Evolutionary conservation across 495 filamentous ascomycete genomes (phyloP).

Genomic region (Penicillium ochrochloron): DNA sequence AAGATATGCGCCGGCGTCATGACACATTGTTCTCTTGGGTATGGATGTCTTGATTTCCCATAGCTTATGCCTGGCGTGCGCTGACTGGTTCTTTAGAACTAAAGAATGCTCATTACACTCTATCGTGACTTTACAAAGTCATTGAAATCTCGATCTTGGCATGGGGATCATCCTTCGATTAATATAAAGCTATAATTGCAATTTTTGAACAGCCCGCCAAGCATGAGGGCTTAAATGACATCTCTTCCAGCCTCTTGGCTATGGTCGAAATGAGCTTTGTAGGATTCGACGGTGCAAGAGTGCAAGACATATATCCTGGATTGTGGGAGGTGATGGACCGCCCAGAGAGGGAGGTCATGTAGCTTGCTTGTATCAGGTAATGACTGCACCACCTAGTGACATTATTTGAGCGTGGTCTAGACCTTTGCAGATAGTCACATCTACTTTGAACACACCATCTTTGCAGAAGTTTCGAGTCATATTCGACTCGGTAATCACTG

Average conservation of each 20-base stretch:
- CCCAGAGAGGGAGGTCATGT: background rate
- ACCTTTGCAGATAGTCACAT: background rate
- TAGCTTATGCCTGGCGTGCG: background rate
- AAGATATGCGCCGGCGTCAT: slow-evolving; percentile 39
- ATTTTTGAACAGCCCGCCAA: background rate
- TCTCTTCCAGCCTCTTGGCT: background rate
- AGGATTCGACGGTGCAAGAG: background rate
- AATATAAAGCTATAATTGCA: background rate
- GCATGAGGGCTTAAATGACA: background rate
- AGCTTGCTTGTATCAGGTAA: background rate
- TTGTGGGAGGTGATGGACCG: background rate
- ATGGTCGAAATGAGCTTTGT: background rate
- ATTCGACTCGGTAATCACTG: too few species aligned
- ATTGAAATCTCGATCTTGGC: background rate
- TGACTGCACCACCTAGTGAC: background rate
- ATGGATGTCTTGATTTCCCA: slow-evolving; percentile 7
- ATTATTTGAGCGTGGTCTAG: background rate
- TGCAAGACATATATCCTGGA: background rate
- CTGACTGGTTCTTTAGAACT: slow-evolving; percentile 10
- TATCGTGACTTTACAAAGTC: background rate
- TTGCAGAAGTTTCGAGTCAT: too few species aligned
- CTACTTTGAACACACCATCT: too few species aligned
- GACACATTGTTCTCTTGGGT: slow-evolving; percentile 39
- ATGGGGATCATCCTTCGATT: background rate
- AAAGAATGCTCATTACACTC: slow-evolving; percentile 6